Conservation (phyloP, 306 rosid genomes). For the Fagus sylvatica region DNA sequence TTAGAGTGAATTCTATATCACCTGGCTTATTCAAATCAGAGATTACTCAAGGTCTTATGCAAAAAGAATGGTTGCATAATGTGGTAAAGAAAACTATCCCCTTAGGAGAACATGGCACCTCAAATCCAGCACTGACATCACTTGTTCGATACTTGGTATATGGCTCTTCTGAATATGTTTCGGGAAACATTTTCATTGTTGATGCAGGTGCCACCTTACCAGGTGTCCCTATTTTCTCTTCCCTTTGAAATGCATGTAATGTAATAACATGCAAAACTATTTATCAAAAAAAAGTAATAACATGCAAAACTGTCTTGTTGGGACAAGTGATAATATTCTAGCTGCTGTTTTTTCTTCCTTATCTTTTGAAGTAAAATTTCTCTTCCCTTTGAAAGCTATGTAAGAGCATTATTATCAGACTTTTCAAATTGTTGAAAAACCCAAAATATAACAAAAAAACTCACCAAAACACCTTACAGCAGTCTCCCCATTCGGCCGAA, state of each 20-base stretch:
- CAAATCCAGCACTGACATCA: constrained; percentile 76
- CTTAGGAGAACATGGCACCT: constrained; percentile 43
- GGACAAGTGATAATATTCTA: too few relatives aligned
- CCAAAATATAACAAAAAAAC: too few relatives aligned
- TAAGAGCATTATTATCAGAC: too few relatives aligned
- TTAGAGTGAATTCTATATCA: constrained; percentile 72
- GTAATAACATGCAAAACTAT: too few relatives aligned
- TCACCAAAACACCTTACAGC: too few relatives aligned
- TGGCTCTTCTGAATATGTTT: constrained; percentile 62
- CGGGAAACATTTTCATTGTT: constrained; percentile 58
- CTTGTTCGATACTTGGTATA: constrained; percentile 64
- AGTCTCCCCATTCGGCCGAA: too few relatives aligned
- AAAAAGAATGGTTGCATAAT: constrained; percentile 59
- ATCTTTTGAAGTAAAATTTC: too few relatives aligned
- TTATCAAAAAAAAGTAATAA: too few relatives aligned
- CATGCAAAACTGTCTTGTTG: too few relatives aligned
- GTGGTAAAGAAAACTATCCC: constrained; percentile 59
- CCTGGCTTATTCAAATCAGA: constrained; percentile 85
- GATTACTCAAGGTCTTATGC: constrained; percentile 57
- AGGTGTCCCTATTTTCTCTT: constrained; percentile 75
- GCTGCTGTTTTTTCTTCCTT: too few relatives aligned
- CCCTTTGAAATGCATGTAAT: constrained; percentile 35
- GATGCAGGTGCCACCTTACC: constrained; percentile 70
- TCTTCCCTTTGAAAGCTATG: too few relatives aligned
- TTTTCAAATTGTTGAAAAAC: too few relatives aligned